Evolutionary conservation across 306 rosid species (phyloP).

Genomic region (Nissolia schottii): DNA sequence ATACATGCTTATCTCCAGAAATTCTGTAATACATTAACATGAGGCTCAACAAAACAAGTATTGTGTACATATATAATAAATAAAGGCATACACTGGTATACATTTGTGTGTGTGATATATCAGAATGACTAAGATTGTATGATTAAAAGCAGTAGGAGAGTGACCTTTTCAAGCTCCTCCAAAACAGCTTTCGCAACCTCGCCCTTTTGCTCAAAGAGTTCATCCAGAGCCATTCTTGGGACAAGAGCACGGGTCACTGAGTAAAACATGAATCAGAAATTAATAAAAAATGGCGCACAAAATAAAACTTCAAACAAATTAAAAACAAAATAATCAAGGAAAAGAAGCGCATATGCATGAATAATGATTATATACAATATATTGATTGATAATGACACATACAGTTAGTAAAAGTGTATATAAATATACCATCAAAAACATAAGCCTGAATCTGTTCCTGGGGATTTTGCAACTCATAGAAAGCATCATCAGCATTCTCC

Average conservation of each 20-base stretch:
- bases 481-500: constrained; percentile 86
- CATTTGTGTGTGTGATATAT: no score
- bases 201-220: constrained; percentile 92
- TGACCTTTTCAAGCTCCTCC: constrained; percentile 94
- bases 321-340: not conserved
- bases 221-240: constrained; percentile 82
- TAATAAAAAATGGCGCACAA: no score
- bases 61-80: no score
- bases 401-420: no score
- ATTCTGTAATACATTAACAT: no score
- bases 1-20: no score
- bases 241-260: constrained; percentile 87
- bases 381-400: not conserved
- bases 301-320: no score
- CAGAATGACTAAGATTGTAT: no score
- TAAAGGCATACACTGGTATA: no score
- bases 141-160: not conserved
- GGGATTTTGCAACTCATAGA: constrained; percentile 91
- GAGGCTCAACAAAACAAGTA: no score
- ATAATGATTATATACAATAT: no score
- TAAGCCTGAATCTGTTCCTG: constrained; percentile 92
- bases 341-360: no score
- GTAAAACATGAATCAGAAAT: not conserved
- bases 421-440: constrained; percentile 75
- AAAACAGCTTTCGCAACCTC: constrained; percentile 86